Evolutionary conservation across 148 eudicot species (phyloP), one percentile per base, ranked within the genome.

Genomic region (Selenicereus undatus): DNA sequence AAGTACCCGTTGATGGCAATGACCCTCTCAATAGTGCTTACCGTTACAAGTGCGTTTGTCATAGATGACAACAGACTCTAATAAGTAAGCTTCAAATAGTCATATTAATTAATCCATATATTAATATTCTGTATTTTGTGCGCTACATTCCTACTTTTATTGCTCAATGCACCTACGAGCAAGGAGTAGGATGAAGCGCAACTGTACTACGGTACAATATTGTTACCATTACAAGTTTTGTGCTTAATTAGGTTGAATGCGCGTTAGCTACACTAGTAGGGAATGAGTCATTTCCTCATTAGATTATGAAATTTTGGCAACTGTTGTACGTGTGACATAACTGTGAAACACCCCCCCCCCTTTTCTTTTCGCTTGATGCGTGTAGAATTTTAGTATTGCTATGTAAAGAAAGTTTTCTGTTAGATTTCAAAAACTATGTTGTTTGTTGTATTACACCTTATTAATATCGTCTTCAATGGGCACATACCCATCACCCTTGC

Each of bases 1-100:
- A 95, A 82, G 89, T 95, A 81, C 98, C 98, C 0, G 98, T 95
- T 5, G 98, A 95, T 74, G 96, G 97, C 50, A 95, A 95, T 60
- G 98, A 95, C 83, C 98, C 98, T 1, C 85, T 93, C 35, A 87
- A 93, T 76, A 95, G 98, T 58, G 84, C 98, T 3, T 91, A 91
- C 81, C 98, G 86, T 62, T 95, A 95, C 92, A 95, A 81, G 85
- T 95, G 98, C 82, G 89, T 95, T 3, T 95, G 98, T 69, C 98
- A 91, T 84, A 83, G 98, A 85, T 87, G 81, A 88, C 48, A 14
- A 43, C 12, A 4, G 1, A 12, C 1, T 3, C 24, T 50, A n/a
- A n/a, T n/a, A n/a, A 0, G 24, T 79, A 32, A 27, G 51, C 52
- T 60, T 30, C 32, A 51, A 13, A 20, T 5, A 48, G 21, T 51